Base-by-base conservation (phyloP, 345 rosid genomes). In the Moricandia arvensis region DNA sequence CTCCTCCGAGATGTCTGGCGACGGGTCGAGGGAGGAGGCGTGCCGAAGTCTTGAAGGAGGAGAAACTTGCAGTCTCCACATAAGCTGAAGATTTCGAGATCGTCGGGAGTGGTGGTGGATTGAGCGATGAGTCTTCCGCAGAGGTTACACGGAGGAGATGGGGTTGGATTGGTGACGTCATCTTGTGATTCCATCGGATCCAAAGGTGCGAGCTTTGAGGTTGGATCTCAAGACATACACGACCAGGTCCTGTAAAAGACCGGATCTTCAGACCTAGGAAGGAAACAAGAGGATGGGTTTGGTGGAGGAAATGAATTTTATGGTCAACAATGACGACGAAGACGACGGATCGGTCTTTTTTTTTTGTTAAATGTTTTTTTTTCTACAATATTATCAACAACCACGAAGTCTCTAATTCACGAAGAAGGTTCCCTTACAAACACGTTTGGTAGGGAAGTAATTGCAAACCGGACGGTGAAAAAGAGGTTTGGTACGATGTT, bases 61-160 rank as follows among this genome's bases (percentile, higher is more conserved):
- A 88, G 76, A 80, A 90, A 91, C 62, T 91, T 88, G 78, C 98
- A 93, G 82, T 88, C 94, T 63, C 88, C 87, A 30, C 98, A 93
- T 27, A 88, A 73, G 77, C 73, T 80, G 26, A 78, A 43, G 61
- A 66, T 66, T 79, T 83, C 92, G 34, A 80, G 71, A 63, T 89
- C 88, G 53, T 74, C 81, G 53, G 85, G 85, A 3, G 31, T 3
- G 34, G 51, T 45, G 17, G 53, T 45, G 66, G 90, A 71, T 8
- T 9, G 69, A 67, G 84, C 76, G 31, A 58, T 30, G 34, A 59
- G 76, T 85, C 83, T 77, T 73, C 81, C 82, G 77, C 98, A 93
- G 4, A 87, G 45, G 59, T 86, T 69, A 82, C 98, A 93, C 24
- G 79, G 59, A 41, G 83, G 74, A 2, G 83, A 78, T 58, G 72